A percentile compares a stretch with the other conserved stretches of the same genome.
These are phyloP conservation scores for Hymenochaete sp. DNA, from an alignment of 1,284 basidiomycete species.

Conservation along the genomic window DNA sequence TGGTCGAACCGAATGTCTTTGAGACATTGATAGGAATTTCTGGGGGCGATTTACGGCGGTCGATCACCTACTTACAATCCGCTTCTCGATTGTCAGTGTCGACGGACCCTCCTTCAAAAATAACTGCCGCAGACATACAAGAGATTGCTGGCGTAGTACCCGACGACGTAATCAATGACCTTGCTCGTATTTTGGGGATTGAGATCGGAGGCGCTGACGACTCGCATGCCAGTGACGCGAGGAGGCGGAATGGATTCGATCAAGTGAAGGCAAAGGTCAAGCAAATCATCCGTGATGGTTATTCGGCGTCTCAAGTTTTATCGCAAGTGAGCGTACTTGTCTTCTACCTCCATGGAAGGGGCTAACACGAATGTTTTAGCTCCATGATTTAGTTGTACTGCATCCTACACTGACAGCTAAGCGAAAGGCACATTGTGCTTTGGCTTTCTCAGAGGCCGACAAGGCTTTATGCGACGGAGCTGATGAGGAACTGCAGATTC, in stretches of 20 bases:
- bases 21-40: constrained; percentile 73
- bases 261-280: constrained; percentile 67
- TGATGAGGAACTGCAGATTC: constrained; percentile 95
- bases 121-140: constrained; percentile 74
- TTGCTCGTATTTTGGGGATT: constrained; percentile 72
- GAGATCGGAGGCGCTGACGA: constrained; percentile 45
- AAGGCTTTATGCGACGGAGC: constrained; percentile 95
- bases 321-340: constrained; percentile 55
- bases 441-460: constrained; percentile 91
- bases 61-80: constrained; percentile 98
- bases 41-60: constrained; percentile 88
- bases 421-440: constrained; percentile 76
- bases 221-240: constrained; percentile 36
- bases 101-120: constrained; percentile 58
- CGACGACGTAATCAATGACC: constrained; percentile 55
- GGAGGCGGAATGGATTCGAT: constrained; percentile 49
- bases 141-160: constrained; percentile 98
- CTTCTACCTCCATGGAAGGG: not conserved
- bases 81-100: constrained; percentile 79
- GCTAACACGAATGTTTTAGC: constrained; percentile 34
- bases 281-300: constrained; percentile 77
- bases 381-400: constrained; percentile 85
- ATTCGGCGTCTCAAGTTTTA: constrained; percentile 86
- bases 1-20: constrained; percentile 48
- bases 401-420: constrained; percentile 75